phyloP scores from a whole-genome alignment of 768 basidiomycete species.

The Erythrobasidium yunnanense region DNA sequence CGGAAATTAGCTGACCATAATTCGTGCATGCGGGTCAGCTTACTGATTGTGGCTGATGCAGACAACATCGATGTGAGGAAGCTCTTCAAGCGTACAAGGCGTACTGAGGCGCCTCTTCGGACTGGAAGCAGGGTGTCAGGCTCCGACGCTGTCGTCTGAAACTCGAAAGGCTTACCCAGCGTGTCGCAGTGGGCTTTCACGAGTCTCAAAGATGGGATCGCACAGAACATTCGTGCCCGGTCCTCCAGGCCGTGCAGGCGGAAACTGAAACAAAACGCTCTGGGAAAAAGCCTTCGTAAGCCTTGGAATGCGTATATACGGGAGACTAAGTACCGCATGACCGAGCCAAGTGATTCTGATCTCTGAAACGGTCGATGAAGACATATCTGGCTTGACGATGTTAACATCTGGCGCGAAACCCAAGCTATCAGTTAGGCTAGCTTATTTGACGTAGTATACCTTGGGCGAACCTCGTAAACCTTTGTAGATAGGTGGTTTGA shows the following conservation, averaged over 20 bases:
- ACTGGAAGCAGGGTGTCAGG: not conserved
- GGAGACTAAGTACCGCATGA: not conserved
- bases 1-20: not conserved
- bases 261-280: constrained; percentile 8
- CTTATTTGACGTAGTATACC: too few relatives aligned
- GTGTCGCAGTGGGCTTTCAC: not conserved
- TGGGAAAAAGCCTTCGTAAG: not conserved
- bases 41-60: constrained; percentile 47
- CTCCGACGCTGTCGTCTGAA: not conserved
- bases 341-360: constrained; percentile 1
- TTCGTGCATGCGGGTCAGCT: constrained; percentile 23
- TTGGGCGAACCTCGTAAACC: too few relatives aligned
- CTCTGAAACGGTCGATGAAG: too few relatives aligned
- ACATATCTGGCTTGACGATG: too few relatives aligned
- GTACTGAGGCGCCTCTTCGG: constrained; percentile 37
- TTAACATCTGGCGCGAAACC: too few relatives aligned
- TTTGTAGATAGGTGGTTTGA: too few relatives aligned
- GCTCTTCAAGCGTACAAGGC: constrained; percentile 43
- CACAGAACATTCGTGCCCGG: not conserved
- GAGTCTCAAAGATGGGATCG: constrained; percentile 10
- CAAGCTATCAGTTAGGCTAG: too few relatives aligned
- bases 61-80: constrained; percentile 45
- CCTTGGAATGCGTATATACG: not conserved
- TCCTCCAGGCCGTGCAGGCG: not conserved
- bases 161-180: not conserved